phyloP scores from a whole-genome alignment of 1,284 basidiomycete genomes.

The Boletus mariae region DNA sequence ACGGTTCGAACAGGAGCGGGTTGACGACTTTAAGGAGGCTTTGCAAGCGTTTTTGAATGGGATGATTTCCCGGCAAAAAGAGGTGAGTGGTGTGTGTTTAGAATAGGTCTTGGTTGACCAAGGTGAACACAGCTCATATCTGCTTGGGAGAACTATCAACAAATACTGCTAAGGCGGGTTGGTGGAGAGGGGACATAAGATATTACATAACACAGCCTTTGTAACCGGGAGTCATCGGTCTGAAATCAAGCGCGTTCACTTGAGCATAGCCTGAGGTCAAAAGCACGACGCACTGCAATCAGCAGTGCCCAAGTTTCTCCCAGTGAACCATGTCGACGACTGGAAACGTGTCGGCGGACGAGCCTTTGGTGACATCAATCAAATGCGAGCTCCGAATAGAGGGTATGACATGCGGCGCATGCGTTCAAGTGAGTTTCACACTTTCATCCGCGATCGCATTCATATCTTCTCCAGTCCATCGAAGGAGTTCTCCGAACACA shows the following conservation, averaged over 20 bases:
- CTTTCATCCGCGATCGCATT: background rate
- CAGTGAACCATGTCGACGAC: conserved; percentile 6
- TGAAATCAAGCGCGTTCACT: background rate
- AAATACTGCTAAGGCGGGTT: conserved; percentile 52
- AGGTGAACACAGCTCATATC: conserved; percentile 50
- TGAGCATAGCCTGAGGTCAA: background rate
- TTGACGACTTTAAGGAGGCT: conserved; percentile 82
- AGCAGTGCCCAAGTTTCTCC: conserved; percentile 2
- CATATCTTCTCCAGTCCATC: conserved; percentile 63
- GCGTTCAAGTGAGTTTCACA: conserved; percentile 69
- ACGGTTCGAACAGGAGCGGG: conserved; percentile 91
- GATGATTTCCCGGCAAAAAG: conserved; percentile 79
- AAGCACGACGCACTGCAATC: background rate
- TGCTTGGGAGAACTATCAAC: conserved; percentile 75
- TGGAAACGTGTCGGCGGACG: conserved; percentile 6
- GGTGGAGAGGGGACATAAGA: background rate
- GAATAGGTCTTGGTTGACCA: background rate
- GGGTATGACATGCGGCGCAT: conserved; percentile 91
- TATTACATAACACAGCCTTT: conserved; percentile 13
- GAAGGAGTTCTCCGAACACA: conserved; percentile 86
- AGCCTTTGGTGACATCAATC: conserved; percentile 24
- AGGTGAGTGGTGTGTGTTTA: conserved; percentile 46
- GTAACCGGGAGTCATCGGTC: background rate
- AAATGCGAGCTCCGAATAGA: conserved; percentile 76
- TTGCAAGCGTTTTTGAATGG: conserved; percentile 78